These are phyloP conservation scores for Penicillium vulpinum DNA, from an alignment of 2,329 filamentous ascomycete species.

Conservation along the genomic window DNA sequence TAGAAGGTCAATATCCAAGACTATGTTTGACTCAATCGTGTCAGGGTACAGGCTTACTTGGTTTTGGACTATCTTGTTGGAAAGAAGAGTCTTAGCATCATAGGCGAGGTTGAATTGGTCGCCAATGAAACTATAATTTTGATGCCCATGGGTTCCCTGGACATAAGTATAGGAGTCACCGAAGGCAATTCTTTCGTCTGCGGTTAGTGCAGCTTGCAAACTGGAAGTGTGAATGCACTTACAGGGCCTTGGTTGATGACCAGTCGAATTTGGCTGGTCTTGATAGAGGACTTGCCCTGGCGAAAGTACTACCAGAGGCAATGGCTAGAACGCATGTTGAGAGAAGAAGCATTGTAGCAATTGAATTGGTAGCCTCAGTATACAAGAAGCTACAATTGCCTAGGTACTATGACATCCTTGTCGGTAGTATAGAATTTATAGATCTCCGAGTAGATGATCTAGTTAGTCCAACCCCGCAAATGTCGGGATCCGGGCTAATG, in stretches of 20 bases:
- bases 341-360: not conserved
- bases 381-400: too few relatives aligned
- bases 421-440: not conserved
- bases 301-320: not conserved
- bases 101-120: conserved; percentile 52
- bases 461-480: conserved; percentile 16
- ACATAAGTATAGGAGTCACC: conserved; percentile 48
- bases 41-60: conserved; percentile 17
- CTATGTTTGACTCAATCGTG: not conserved
- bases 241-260: conserved; percentile 17
- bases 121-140: conserved; percentile 58
- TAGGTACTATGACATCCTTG: not conserved
- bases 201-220: not conserved
- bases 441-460: not conserved
- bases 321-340: not conserved
- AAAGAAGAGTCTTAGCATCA: conserved; percentile 46
- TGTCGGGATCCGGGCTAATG: conserved; percentile 13
- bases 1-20: not conserved
- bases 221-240: not conserved
- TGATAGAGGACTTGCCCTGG: conserved; percentile 7
- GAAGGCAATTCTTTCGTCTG: conserved; percentile 26
- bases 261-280: conserved; percentile 16
- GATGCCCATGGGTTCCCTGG: conserved; percentile 53
- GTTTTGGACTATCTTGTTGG: conserved; percentile 55
- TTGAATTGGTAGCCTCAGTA: not conserved